Percentiles rank a stretch among this genome's conserved stretches.
Evolutionary conservation across 2,329 filamentous ascomycete genomes (phyloP).

Genomic region (Aurifilum marmelostoma): DNA sequence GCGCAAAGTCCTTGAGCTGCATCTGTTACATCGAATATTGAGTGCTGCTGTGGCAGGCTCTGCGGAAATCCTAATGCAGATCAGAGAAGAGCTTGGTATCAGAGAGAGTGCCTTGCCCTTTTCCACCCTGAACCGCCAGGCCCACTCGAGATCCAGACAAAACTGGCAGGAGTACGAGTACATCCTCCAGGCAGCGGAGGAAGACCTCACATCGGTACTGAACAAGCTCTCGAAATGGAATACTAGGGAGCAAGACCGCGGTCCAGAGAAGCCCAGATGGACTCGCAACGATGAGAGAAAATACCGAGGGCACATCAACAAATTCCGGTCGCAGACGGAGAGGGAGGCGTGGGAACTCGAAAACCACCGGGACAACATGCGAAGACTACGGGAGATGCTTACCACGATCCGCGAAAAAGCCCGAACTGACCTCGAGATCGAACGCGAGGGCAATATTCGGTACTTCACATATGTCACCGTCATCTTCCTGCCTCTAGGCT

Average conservation of each 20-base stretch:
- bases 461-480: slow-evolving; percentile 42
- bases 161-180: slow-evolving; percentile 16
- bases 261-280: slow-evolving; percentile 37
- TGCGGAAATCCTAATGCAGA: not conserved
- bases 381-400: slow-evolving; percentile 7
- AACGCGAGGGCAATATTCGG: slow-evolving; percentile 36
- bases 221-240: slow-evolving; percentile 32
- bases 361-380: slow-evolving; percentile 6
- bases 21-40: slow-evolving; percentile 34
- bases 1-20: slow-evolving; percentile 37
- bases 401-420: slow-evolving; percentile 18
- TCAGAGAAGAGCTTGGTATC: slow-evolving; percentile 10
- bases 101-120: not conserved
- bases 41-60: not conserved
- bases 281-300: slow-evolving; percentile 39
- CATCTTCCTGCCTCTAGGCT: slow-evolving; percentile 40
- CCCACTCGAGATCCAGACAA: not conserved
- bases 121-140: not conserved
- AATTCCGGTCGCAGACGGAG: slow-evolving; percentile 12
- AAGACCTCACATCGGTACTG: slow-evolving; percentile 4
- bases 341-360: slow-evolving; percentile 12
- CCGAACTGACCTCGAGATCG: slow-evolving; percentile 26
- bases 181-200: slow-evolving; percentile 13
- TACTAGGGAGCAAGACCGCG: slow-evolving; percentile 34
- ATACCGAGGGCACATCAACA: slow-evolving; percentile 32